Percentiles rank a stretch among this genome's conserved stretches.
phyloP scores from a whole-genome alignment of 2,329 filamentous ascomycete genomes.

The Talaromyces sp. region DNA sequence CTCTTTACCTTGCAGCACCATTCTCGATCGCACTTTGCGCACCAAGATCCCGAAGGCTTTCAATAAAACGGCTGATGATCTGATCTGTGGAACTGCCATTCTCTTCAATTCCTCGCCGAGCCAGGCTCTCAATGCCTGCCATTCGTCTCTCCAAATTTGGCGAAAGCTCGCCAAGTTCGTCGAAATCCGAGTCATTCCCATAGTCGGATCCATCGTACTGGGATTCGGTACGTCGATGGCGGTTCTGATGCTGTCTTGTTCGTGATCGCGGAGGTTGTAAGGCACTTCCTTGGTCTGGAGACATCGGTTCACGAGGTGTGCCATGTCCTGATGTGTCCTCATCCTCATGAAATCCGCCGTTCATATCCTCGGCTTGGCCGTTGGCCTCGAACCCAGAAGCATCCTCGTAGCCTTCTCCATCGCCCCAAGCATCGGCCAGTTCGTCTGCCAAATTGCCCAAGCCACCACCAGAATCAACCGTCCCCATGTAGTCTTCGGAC shows the following conservation, averaged over 20 bases:
- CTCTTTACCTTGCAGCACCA: constrained; percentile 47
- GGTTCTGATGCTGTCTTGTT: constrained; percentile 27
- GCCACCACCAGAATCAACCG: constrained; percentile 37
- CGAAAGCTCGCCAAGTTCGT: constrained; percentile 48
- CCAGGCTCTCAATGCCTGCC: constrained; percentile 52
- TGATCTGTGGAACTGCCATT: constrained; percentile 48
- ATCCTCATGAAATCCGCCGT: constrained; percentile 21
- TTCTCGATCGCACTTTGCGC: constrained; percentile 54
- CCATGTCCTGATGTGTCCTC: constrained; percentile 22
- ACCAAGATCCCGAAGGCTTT: constrained; percentile 49
- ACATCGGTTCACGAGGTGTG: constrained; percentile 19
- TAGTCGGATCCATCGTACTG: constrained; percentile 56
- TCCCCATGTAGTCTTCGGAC: constrained; percentile 34
- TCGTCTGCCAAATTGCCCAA: constrained; percentile 61
- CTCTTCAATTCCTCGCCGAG: constrained; percentile 48
- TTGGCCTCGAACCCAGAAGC: constrained; percentile 31
- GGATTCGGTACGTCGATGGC: constrained; percentile 37
- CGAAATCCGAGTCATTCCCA: constrained; percentile 52
- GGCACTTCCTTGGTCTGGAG: constrained; percentile 1
- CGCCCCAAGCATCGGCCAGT: constrained; percentile 55
- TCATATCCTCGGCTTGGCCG: constrained; percentile 18
- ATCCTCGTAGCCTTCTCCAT: constrained; percentile 46
- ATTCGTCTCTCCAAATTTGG: constrained; percentile 51
- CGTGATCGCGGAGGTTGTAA: constrained; percentile 36
- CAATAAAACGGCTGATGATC: constrained; percentile 49